Percentiles rank a stretch among this genome's conserved stretches.
phyloP scores from a whole-genome alignment of 352 stramenopile genomes.

The Thraustotheca clavata region DNA sequence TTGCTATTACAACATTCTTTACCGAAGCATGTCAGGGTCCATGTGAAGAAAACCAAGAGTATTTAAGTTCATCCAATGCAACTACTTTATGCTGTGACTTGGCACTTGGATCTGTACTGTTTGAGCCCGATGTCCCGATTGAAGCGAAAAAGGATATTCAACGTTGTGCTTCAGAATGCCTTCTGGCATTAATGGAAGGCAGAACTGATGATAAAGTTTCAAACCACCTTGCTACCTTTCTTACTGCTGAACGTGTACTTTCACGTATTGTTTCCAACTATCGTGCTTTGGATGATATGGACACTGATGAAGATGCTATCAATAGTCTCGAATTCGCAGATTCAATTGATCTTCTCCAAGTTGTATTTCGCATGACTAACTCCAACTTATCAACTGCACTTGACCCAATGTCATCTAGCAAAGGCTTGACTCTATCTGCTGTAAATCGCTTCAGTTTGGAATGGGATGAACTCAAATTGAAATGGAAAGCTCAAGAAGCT shows the following conservation, averaged over 20 bases:
- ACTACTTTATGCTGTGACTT: not conserved
- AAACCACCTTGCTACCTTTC: not conserved
- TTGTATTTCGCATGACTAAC: constrained; percentile 5
- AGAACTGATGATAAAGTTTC: not conserved
- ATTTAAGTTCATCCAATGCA: not conserved
- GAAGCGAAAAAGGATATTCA: not conserved
- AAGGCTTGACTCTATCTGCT: too few relatives aligned
- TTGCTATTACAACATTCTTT: too few relatives aligned
- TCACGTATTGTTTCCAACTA: not conserved
- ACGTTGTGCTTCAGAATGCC: not conserved
- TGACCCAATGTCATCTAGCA: not conserved
- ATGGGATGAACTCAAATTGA: not conserved
- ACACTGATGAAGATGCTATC: not conserved
- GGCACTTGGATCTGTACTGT: not conserved
- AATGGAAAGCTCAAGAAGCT: constrained; percentile 7
- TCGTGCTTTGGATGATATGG: not conserved
- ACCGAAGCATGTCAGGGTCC: constrained; percentile 16
- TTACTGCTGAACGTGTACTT: not conserved
- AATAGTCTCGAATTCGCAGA: not conserved
- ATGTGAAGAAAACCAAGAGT: constrained; percentile 10
- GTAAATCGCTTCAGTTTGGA: too few relatives aligned
- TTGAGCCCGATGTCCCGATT: not conserved
- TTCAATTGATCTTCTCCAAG: constrained; percentile 16
- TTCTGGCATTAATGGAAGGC: constrained; percentile 14
- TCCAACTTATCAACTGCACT: not conserved